Base-by-base conservation (phyloP, 176 grass and related monocot species). In the Guadua angustifolia region DNA sequence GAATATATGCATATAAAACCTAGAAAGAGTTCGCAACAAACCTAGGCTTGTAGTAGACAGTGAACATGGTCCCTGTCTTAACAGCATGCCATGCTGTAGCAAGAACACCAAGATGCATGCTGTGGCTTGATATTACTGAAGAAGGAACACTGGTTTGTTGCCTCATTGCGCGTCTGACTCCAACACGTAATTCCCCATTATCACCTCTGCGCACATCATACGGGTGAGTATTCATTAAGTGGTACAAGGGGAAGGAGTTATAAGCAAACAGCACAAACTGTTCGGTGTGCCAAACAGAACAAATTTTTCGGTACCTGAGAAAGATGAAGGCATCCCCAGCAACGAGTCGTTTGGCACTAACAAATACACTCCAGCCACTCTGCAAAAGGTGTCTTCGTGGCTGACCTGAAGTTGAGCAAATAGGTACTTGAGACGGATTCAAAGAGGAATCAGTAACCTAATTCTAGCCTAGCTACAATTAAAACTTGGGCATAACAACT, bases 341-440 rank as follows among this genome's bases (percentile, higher is more conserved):
- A 50, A 98, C 87, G 21, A 98, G 92, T 12, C 93, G 80, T 42
- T 98, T 98, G 58, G 95, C 84, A 46, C 95, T 98, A 67, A 98
- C 93, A 83, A 98, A 98, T n/a, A 98, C 91, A 88, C 95, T 98
- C 95, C 95, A 98, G 35, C 95, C 95, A 62, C 95, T 98, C 87
- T 98, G 95, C 74, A 98, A 83, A 66, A 98, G 87, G 83, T 95
- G 95, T 47, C 95, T 93, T 64, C 95, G 81, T 51, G 95, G 95
- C 88, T 98, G 92, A 43, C 95, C 95, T 98, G 74, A 71, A 83
- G 70, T 90, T 59, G 38, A 52, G 39, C 24, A 85, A 29, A 66
- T 29, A 71, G 18, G 13, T 33, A 53, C 33, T 22, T 61, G 62
- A 74, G 42, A 68, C 39, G 32, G 57, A 38, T 69, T 81, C 11